A percentile compares a stretch with the other conserved stretches of the same genome.
Conservation (phyloP, 352 stramenopile genomes). For the Pythium phragmiticola region DNA sequence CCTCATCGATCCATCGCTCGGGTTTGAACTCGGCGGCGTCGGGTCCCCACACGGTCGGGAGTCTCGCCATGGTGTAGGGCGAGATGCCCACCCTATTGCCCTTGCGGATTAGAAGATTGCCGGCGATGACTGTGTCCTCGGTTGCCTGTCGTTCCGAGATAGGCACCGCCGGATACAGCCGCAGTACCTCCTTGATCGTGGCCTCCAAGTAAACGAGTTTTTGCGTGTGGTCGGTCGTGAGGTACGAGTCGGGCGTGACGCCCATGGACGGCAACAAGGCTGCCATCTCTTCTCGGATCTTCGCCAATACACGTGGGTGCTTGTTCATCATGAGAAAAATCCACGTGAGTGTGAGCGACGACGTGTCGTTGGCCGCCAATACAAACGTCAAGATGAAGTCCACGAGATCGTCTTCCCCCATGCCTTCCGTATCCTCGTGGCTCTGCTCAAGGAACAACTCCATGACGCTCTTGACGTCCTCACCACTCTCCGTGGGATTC, state of each 20-base stretch:
- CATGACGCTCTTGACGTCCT: constrained; percentile 18
- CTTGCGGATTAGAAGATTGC: constrained; percentile 23
- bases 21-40: constrained; percentile 24
- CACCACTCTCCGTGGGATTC: too few species aligned
- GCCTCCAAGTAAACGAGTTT: constrained; percentile 60
- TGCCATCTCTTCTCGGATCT: constrained; percentile 52
- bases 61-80: constrained; percentile 36
- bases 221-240: constrained; percentile 48
- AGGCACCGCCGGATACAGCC: too few species aligned
- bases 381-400: constrained; percentile 74
- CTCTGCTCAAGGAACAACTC: constrained; percentile 24
- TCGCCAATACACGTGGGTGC: constrained; percentile 47
- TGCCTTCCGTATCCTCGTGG: constrained; percentile 18
- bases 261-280: constrained; percentile 16
- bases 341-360: constrained; percentile 66
- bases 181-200: constrained; percentile 55
- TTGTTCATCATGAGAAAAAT: constrained; percentile 63
- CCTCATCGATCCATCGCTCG: constrained; percentile 43
- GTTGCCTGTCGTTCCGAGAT: constrained; percentile 54
- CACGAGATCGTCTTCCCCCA: constrained; percentile 55
- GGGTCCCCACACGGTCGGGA: constrained; percentile 36
- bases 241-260: constrained; percentile 29
- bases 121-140: constrained; percentile 49
- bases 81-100: constrained; percentile 31
- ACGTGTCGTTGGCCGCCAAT: constrained; percentile 71